Percentiles rank a stretch among this genome's conserved stretches.
phyloP scores from a whole-genome alignment of 805 yeast genomes.

The Isabelozyma rhagii region DNA sequence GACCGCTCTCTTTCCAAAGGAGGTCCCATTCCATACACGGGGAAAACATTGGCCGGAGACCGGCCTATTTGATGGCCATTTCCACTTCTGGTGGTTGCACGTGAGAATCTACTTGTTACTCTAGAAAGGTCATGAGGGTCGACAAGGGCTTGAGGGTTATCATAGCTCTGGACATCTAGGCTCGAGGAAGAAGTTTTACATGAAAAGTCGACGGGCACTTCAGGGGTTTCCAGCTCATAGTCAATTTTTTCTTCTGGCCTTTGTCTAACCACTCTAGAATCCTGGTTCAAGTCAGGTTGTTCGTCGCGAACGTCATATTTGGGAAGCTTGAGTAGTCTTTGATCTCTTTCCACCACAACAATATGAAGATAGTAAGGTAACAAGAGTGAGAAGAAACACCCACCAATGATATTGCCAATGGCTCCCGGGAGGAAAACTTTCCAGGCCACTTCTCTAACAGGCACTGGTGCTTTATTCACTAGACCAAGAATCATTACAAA shows the following conservation, averaged over 20 bases:
- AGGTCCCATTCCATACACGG: slow-evolving; percentile 74
- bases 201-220: not conserved
- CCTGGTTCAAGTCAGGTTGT: slow-evolving; percentile 74
- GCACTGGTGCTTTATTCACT: slow-evolving; percentile 60
- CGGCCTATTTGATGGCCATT: slow-evolving; percentile 5
- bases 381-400: slow-evolving; percentile 58
- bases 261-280: slow-evolving; percentile 71
- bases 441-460: slow-evolving; percentile 70
- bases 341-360: slow-evolving; percentile 69
- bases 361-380: slow-evolving; percentile 75
- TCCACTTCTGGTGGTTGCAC: slow-evolving; percentile 3
- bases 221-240: slow-evolving; percentile 6
- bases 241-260: slow-evolving; percentile 8
- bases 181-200: not conserved
- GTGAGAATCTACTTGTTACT: slow-evolving; percentile 5
- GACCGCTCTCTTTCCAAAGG: slow-evolving; percentile 56
- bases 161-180: not conserved
- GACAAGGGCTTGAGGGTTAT: not conserved
- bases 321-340: slow-evolving; percentile 59
- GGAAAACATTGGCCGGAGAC: slow-evolving; percentile 77
- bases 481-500: slow-evolving; percentile 61
- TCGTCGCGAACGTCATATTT: slow-evolving; percentile 71
- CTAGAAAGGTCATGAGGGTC: slow-evolving; percentile 4
- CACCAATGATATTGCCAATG: slow-evolving; percentile 80
- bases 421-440: slow-evolving; percentile 67